A percentile compares a stretch with the other conserved stretches of the same genome.
Evolutionary conservation across 208 protist genomes (phyloP).

Genomic region (Trichomonas vaginalis): DNA sequence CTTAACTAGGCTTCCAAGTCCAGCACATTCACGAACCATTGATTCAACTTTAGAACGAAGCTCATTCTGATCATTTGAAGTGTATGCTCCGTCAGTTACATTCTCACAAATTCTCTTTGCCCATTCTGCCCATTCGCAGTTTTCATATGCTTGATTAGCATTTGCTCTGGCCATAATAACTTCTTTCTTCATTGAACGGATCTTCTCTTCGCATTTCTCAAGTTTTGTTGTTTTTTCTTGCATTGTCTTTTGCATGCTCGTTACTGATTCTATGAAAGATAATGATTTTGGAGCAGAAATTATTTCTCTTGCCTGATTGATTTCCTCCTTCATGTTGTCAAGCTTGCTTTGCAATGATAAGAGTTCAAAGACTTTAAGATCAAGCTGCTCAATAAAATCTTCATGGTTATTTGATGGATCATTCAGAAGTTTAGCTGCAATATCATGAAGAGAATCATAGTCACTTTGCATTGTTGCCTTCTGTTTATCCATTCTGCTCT

Average conservation of each 20-base stretch:
- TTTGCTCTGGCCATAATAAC: not conserved
- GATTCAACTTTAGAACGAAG: not conserved
- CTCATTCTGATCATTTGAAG: not conserved
- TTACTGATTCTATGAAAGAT: not conserved
- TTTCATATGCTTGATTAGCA: not conserved
- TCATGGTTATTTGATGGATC: not conserved
- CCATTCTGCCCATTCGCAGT: not conserved
- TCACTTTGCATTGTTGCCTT: not conserved
- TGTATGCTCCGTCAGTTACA: not conserved
- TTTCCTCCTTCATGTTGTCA: not conserved
- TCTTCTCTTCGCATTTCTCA: not conserved
- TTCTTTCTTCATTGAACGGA: not conserved
- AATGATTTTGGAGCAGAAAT: not conserved
- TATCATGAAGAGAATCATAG: not conserved
- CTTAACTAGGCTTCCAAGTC: not conserved
- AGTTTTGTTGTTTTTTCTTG: not conserved
- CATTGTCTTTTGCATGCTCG: not conserved
- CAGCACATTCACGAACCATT: not conserved
- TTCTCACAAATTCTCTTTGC: not conserved
- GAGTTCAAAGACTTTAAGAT: not conserved
- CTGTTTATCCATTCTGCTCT: not conserved
- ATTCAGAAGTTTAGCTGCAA: not conserved
- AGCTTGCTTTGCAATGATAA: not conserved
- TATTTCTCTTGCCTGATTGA: not conserved
- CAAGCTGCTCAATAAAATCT: not conserved